Evolutionary conservation across 1,284 basidiomycete species (phyloP), one percentile per base, ranked within the genome.

Genomic region (Leccinum proximum): DNA sequence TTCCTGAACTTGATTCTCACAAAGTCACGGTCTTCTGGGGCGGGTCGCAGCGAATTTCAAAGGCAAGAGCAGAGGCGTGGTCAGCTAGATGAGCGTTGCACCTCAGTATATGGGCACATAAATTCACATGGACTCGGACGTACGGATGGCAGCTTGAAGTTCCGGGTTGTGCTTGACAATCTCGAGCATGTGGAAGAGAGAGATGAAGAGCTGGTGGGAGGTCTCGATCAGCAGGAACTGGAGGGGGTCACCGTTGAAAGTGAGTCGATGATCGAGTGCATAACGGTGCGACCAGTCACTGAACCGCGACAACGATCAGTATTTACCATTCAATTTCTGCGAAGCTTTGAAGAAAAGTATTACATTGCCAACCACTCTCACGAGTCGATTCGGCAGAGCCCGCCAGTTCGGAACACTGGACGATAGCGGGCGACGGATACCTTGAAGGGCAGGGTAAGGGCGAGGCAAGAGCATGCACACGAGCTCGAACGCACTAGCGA

Each of bases 131-230:
- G 58, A 84, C 85, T 33, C 33, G 33, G 33, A 33, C 33, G 71
- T 71, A 89, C 89, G 88, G 67, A 93, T 86, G 53, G 82, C 86
- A 54, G 79, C 76, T 33, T 33, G 33, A 65, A 88, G 76, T 63
- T 88, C 82, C 2, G 89, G 87, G 74, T 86, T 78, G 26, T 82
- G 77, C 67, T 84, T 79, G 67, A 78, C 69, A 65, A 87, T 77
- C 63, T 88, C 87, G 16, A 90, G 87, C 78, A 93, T 85, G 75
- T 89, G 86, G 85, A 94, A 89, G 74, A 95, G 82, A 13, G 92
- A 93, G 71, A 95, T 88, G 84, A 95, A 92, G 16, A 93, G 90
- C 77, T 95, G 93, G 81, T 95, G 95, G 68, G 91, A 91, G 22
- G 88, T 89, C 75, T 93, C 82, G 65, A 91, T 78, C 68, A 93